Base-by-base conservation (phyloP, 192 early-diverging fungal genomes). In the Jimgerdemannia lactiflua region DNA sequence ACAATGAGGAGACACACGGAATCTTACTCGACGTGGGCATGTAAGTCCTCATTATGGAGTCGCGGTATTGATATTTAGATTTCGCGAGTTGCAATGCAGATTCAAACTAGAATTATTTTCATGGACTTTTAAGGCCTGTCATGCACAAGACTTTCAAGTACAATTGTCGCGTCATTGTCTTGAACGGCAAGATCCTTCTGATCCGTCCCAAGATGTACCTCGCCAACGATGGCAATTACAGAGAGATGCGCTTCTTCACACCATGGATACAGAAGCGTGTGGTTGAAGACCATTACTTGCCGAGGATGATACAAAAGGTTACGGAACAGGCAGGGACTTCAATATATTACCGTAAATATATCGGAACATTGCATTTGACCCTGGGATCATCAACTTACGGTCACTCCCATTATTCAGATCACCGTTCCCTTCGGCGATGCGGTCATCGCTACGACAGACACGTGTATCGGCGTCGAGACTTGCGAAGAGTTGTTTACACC, bases 401-500 rank as follows among this genome's bases (percentile, higher is more conserved):
- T 4, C 17, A 11, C 20, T 64, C 39, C 29, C 1, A 29, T 40
- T 69, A 20, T 63, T n/a, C 71, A 89, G 90, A 67, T 72, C n/a
- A 89, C 88, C 0, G 94, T 95, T 18, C 92, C 94, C 39, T 87
- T 99, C 64, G 98, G 98, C 20, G 97, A 99, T 75, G 95, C 92
- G 4, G 93, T 99, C 3, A 85, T 99, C 69, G 81, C 86, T 39
- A 93, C 95, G 4, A 72, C 84, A 40, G 96, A 98, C 76, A 92
- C 97, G 4, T 93, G 92, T 67, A 84, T 99, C 68, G 98, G 98
- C 10, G 89, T 95, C 3, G 98, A 99, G 81, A 85, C 95, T 71
- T 99, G 98, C 75, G 98, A 99, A 84, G 98, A 99, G 74, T 83
- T 99, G 18, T 99, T 98, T 85, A 97, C 96, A 3, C 95, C 97